A percentile compares a stretch with the other conserved stretches of the same genome.
phyloP scores from a whole-genome alignment of 106 monocot genomes.

The Platanthera guangdongensis region DNA sequence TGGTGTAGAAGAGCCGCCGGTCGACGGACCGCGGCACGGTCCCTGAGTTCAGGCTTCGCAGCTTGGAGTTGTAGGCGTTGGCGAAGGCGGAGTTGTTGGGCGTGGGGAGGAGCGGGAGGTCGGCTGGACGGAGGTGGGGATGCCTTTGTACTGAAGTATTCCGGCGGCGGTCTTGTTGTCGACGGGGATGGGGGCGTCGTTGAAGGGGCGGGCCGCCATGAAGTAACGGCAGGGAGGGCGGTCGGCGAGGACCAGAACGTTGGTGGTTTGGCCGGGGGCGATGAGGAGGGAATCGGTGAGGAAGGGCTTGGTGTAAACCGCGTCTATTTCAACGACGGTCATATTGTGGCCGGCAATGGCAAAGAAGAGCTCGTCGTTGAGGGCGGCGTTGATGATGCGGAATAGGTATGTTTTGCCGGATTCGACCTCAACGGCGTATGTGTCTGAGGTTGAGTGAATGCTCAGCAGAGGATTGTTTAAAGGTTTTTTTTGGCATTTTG shows the following conservation, averaged over 20 bases:
- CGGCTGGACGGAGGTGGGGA: not conserved
- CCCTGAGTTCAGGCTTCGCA: constrained; percentile 17
- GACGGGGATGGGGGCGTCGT: constrained; percentile 19
- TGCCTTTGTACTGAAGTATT: constrained; percentile 24
- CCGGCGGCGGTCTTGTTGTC: constrained; percentile 22
- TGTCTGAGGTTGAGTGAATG: constrained; percentile 13
- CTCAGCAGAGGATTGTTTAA: too few species aligned
- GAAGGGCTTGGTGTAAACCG: constrained; percentile 27
- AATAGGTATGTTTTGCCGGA: constrained; percentile 22
- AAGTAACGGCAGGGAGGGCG: constrained; percentile 16
- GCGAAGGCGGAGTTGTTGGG: constrained; percentile 11
- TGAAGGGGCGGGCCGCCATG: constrained; percentile 15
- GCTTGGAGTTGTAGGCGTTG: constrained; percentile 4
- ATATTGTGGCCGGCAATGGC: constrained; percentile 24
- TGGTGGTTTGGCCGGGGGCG: constrained; percentile 25
- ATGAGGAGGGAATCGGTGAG: constrained; percentile 15
- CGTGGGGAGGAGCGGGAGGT: constrained; percentile 10
- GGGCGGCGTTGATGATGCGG: constrained; percentile 26
- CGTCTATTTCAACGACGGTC: constrained; percentile 27
- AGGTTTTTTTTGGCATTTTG: too few species aligned
- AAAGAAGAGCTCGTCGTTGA: constrained; percentile 34
- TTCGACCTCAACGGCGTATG: constrained; percentile 20
- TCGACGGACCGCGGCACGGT: constrained; percentile 17
- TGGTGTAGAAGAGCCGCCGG: constrained; percentile 18
- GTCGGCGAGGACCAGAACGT: constrained; percentile 18